Percentiles rank a stretch among this genome's conserved stretches.
Conservation (phyloP, 805 yeast species). For the Yarrowia sp. region DNA sequence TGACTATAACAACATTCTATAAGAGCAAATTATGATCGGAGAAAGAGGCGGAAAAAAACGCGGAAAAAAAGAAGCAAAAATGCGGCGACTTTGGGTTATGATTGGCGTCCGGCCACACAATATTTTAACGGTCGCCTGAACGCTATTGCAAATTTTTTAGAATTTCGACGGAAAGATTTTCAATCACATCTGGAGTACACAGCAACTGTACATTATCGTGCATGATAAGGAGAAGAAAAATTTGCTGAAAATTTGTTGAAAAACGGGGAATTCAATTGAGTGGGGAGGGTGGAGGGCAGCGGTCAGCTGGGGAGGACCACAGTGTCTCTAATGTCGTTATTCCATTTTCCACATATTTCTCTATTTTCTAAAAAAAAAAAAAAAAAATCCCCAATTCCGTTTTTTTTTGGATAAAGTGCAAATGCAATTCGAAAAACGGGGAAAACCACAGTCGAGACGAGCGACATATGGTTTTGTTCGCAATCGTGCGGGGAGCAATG, state of each 20-base stretch:
- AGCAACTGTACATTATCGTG: slow-evolving; percentile 22
- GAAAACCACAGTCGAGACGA: no score
- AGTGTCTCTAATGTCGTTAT: no score
- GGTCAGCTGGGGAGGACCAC: no score
- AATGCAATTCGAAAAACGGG: no score
- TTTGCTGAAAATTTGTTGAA: no score
- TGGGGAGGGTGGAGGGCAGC: background rate
- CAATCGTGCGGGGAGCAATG: background rate
- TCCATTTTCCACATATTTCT: no score
- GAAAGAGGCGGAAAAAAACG: background rate
- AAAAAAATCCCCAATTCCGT: no score
- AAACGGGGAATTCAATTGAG: no score
- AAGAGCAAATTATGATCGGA: slow-evolving; percentile 18
- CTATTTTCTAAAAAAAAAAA: no score
- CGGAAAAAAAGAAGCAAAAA: background rate
- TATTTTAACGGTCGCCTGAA: background rate
- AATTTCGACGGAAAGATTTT: background rate
- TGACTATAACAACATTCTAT: slow-evolving; percentile 10
- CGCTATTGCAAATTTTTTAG: slow-evolving; percentile 1
- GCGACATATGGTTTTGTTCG: background rate
- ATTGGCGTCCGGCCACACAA: background rate
- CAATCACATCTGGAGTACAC: background rate
- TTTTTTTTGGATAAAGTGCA: no score
- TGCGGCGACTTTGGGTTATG: background rate
- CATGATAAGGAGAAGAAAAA: background rate